Conservation (phyloP, 768 basidiomycete species). For the Pisolithus microcarpus region DNA sequence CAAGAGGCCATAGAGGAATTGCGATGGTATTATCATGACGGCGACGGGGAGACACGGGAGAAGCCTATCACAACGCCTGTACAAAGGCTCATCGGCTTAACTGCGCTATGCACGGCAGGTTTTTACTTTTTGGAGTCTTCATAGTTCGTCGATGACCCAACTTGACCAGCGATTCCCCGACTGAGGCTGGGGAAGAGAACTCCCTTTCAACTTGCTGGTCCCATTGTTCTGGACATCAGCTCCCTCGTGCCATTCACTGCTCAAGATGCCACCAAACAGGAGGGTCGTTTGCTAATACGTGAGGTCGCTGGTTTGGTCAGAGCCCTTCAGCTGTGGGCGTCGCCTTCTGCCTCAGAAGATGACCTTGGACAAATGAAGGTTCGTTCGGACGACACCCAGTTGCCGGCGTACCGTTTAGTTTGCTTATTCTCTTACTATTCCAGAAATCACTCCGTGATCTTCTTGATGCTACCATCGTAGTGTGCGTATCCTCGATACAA, state of each 20-base stretch:
- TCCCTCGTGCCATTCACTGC: constrained; percentile 13
- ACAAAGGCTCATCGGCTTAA: constrained; percentile 13
- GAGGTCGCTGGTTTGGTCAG: constrained; percentile 14
- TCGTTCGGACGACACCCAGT: background rate
- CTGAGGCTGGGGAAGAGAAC: constrained; percentile 19
- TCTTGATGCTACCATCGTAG: constrained; percentile 31
- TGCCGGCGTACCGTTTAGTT: background rate
- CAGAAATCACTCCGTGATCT: constrained; percentile 26
- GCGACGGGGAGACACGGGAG: constrained; percentile 11
- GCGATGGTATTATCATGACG: constrained; percentile 7
- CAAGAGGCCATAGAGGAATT: constrained; percentile 35
- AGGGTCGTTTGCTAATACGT: constrained; percentile 16
- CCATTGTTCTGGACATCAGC: constrained; percentile 11
- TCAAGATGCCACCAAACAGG: constrained; percentile 4
- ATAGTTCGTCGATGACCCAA: background rate
- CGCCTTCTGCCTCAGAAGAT: background rate
- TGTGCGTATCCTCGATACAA: constrained; percentile 34
- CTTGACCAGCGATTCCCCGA: constrained; percentile 18
- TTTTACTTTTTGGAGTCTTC: background rate
- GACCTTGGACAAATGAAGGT: constrained; percentile 17
- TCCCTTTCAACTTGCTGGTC: constrained; percentile 14
- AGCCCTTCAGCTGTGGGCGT: constrained; percentile 13
- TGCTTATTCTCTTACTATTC: background rate
- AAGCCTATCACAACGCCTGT: constrained; percentile 6
- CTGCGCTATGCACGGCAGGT: constrained; percentile 20